Base-by-base conservation (phyloP, 108 stramenopile genomes). In the Chaetoceros tenuissimus region DNA sequence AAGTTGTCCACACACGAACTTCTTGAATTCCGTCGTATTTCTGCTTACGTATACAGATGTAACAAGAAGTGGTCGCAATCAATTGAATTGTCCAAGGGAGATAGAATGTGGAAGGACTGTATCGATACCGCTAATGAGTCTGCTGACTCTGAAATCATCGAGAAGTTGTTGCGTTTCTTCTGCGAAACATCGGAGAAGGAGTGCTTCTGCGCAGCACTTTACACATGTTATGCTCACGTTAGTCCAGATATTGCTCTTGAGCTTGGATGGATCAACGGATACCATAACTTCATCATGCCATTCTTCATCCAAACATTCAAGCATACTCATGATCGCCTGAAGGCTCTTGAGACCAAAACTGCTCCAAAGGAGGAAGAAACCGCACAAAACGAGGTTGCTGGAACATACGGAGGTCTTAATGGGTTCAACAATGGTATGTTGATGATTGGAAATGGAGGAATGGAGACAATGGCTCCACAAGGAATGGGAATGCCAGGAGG, bases 21-120 rank as follows among this genome's bases (percentile, higher is more conserved):
- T 19, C 82, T 99, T 58, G 99, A 99, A 69, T 98, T 99, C 79
- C 89, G 97, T 46, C 96, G 99, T 54, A 96, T 99, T 56, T 96
- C 99, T 50, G 95, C 97, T 34, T 94, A 96, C 66, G 84, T 99
- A 23, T 99, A 98, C 92, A 81, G 95, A 69, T 84, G 86, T 74
- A 98, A 98, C 84, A 94, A 94, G 73, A 90, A 98, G 55, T 99
- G 88, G 82, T 77, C 79, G 55, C 91, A 96, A 53, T 92, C 89
- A 20, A 94, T 99, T 50, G 86, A 82, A 7, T 85, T 99, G 29
- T 94, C 94, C 31, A 99, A 99, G 92, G 83, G 84, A 53, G 96
- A 97, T 67, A 88, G 84, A 46, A 97, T 98, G 97, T 98, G 93
- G 92, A 97, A 98, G 82, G 99, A 99, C 55, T 96, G 97, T 63